Conservation (phyloP, 1,284 basidiomycete genomes). For the Austroboletus novae-zelandiae region DNA sequence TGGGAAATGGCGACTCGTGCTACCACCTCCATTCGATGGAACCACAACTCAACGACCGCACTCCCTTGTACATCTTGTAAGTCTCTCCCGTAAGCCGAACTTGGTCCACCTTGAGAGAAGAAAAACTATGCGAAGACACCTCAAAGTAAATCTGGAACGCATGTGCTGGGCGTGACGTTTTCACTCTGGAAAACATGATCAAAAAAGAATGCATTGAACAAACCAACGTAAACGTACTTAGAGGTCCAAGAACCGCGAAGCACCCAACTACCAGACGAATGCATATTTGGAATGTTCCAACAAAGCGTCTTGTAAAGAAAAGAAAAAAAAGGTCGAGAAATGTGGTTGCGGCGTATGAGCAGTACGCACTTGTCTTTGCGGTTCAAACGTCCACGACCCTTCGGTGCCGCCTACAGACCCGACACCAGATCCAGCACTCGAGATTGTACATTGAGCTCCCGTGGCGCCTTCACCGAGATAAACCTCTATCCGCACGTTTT, state of each 20-base stretch:
- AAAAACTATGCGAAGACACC: constrained; percentile 73
- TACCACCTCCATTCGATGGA: constrained; percentile 76
- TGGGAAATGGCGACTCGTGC: neutral
- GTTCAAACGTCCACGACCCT: constrained; percentile 76
- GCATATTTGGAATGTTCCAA: constrained; percentile 75
- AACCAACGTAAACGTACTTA: constrained; percentile 41
- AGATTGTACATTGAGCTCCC: constrained; percentile 60
- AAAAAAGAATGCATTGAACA: neutral
- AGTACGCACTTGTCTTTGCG: constrained; percentile 53
- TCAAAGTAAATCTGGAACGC: constrained; percentile 73
- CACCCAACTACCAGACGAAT: constrained; percentile 67
- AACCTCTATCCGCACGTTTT: constrained; percentile 69
- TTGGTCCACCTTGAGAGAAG: constrained; percentile 81
- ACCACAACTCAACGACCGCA: constrained; percentile 60
- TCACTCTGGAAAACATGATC: constrained; percentile 26
- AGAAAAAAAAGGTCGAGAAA: too few relatives aligned
- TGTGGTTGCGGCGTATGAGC: too few relatives aligned
- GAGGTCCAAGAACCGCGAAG: constrained; percentile 78
- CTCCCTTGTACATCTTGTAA: constrained; percentile 86
- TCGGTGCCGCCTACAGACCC: constrained; percentile 39
- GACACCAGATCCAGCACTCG: constrained; percentile 56
- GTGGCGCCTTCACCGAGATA: constrained; percentile 72
- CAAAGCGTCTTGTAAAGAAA: constrained; percentile 49
- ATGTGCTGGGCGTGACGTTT: constrained; percentile 55
- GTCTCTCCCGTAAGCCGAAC: constrained; percentile 77